phyloP scores from a whole-genome alignment of 2,329 filamentous ascomycete species.

The Emmonsiellopsis sp. region DNA sequence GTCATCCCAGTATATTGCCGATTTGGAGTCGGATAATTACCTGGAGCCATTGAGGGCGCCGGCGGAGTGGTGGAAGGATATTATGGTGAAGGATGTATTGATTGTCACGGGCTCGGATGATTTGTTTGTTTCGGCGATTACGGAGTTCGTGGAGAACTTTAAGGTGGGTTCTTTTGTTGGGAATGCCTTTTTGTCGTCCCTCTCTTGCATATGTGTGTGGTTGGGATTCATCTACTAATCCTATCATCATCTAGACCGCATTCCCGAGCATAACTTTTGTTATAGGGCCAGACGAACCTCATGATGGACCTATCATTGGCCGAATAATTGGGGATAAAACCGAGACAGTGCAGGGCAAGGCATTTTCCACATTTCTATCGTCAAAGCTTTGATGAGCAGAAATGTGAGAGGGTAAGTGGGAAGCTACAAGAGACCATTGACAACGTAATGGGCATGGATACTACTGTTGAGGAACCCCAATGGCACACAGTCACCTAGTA shows the following conservation, averaged over 20 bases:
- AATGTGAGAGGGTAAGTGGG: too few relatives aligned
- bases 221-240: neutral
- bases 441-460: too few relatives aligned
- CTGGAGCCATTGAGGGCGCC: conserved; percentile 44
- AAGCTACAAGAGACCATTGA: too few relatives aligned
- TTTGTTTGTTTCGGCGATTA: conserved; percentile 48
- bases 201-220: neutral
- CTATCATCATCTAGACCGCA: conserved; percentile 11
- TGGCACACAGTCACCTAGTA: too few relatives aligned
- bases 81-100: conserved; percentile 42
- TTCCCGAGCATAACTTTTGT: conserved; percentile 26
- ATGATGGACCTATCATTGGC: conserved; percentile 36
- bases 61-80: conserved; percentile 44
- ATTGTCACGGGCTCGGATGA: conserved; percentile 49
- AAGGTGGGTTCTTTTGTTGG: conserved; percentile 23
- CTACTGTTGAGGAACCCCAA: too few relatives aligned
- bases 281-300: conserved; percentile 30
- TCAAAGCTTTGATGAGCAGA: conserved; percentile 26
- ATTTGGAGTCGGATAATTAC: conserved; percentile 39
- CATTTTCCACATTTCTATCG: conserved; percentile 27
- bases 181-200: neutral
- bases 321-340: conserved; percentile 25
- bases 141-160: conserved; percentile 41
- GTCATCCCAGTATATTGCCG: conserved; percentile 41
- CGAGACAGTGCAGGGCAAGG: conserved; percentile 33